Percentiles rank a stretch among this genome's conserved stretches.
These are phyloP conservation scores for Rhizophagus clarus DNA, from an alignment of 192 early-diverging fungal genomes.

Conservation along the genomic window DNA sequence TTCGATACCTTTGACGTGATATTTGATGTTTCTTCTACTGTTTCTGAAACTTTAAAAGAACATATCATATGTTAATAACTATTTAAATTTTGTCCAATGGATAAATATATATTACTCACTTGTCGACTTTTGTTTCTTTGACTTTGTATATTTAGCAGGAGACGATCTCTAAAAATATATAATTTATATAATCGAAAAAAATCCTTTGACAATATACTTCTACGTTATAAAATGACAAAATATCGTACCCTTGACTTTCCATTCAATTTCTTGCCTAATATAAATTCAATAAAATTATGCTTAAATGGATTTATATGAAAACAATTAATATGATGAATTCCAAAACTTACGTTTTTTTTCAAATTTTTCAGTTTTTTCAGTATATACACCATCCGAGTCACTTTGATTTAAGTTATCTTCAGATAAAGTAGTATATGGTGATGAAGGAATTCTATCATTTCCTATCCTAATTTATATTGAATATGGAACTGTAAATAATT, in stretches of 20 bases:
- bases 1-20: neutral
- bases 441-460: conserved; percentile 14
- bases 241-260: conserved; percentile 23
- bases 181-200: neutral
- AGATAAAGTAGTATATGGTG: conserved; percentile 13
- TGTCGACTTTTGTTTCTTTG: conserved; percentile 13
- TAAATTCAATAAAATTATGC: neutral
- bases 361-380: conserved; percentile 10
- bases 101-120: neutral
- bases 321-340: neutral
- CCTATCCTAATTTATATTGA: neutral
- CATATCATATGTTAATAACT: neutral
- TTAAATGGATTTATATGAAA: neutral
- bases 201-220: neutral
- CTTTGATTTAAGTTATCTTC: conserved; percentile 25
- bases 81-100: neutral
- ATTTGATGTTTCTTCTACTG: neutral
- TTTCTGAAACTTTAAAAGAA: neutral
- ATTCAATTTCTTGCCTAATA: conserved; percentile 15
- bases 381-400: conserved; percentile 27
- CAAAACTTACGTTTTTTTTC: conserved; percentile 19
- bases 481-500: neutral
- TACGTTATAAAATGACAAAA: neutral
- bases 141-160: conserved; percentile 15
- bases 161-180: neutral